Evolutionary conservation across 2,329 filamentous ascomycete genomes (phyloP).

Genomic region (Pestalotiopsis sp.): DNA sequence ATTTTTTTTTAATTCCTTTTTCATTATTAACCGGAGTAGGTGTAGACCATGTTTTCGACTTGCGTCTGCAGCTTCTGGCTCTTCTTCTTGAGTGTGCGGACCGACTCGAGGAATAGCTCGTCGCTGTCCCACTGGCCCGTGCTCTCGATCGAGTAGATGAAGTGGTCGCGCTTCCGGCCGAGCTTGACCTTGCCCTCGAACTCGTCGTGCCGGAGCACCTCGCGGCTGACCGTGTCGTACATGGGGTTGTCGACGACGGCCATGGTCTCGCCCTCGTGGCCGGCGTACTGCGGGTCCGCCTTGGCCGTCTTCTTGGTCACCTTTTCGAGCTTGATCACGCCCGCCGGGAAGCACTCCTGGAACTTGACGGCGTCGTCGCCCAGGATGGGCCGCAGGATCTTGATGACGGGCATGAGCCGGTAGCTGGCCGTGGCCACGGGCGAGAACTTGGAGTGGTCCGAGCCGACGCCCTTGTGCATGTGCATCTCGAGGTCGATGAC

Average conservation of each 20-base stretch:
- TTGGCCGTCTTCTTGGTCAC: conserved; percentile 70
- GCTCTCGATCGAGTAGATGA: conserved; percentile 96
- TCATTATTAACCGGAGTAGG: conserved; percentile 23
- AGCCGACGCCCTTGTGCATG: conserved; percentile 91
- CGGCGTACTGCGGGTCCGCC: conserved; percentile 68
- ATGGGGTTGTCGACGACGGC: conserved; percentile 87
- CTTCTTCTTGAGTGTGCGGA: conserved; percentile 85
- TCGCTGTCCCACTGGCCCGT: conserved; percentile 95
- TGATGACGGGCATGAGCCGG: conserved; percentile 85
- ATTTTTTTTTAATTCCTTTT: not conserved
- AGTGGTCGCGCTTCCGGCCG: conserved; percentile 88
- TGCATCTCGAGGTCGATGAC: conserved; percentile 85
- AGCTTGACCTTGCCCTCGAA: conserved; percentile 96
- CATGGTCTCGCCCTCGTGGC: conserved; percentile 78
- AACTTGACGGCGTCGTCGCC: conserved; percentile 90
- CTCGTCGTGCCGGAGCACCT: conserved; percentile 88
- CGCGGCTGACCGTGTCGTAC: conserved; percentile 93
- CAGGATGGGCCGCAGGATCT: conserved; percentile 80
- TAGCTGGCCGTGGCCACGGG: conserved; percentile 95
- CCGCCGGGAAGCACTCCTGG: conserved; percentile 82
- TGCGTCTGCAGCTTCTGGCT: conserved; percentile 74
- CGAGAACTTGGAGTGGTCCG: conserved; percentile 96
- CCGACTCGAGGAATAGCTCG: conserved; percentile 86
- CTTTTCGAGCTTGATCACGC: conserved; percentile 81
- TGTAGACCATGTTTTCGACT: conserved; percentile 64